Base-by-base conservation (phyloP, 352 stramenopile species). In the Phytophthora cryptogea region DNA sequence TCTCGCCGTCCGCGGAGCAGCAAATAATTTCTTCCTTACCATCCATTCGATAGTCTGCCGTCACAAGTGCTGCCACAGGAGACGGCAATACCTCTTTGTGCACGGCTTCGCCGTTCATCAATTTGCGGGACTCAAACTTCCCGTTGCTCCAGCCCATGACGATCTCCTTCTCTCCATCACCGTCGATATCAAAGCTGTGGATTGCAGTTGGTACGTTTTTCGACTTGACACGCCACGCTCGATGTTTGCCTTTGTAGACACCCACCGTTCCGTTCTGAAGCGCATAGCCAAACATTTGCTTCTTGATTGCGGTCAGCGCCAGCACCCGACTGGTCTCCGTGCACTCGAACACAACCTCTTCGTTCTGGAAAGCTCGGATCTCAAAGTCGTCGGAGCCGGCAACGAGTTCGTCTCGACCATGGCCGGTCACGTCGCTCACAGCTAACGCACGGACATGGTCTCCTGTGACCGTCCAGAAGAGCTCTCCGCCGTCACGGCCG, bases 251-350 rank as follows among this genome's bases (percentile, higher is more conserved):
- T 28, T 90, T 83, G 70, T 97, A 98, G 5, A 98, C 83, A n/a
- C 91, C 93, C n/a, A 97, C 81, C 0, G 93, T 97, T 47, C 92
- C 91, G 48, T 98, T 98, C 27, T 88, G 66, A 8, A 98, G 74
- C 35, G 87, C 88, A 63, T 97, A 98, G 17, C 75, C 88, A 31
- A 95, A 97, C 28, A 86, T 50, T 32, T 83, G 66, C 33, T 86
- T 88, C 28, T 82, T 73, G 41, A 97, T 83, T 11, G 87, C 36
- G 23, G 84, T 72, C 33, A 98, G 76, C 26, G 81, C 77, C 16
- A 83, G 49, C n/a, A 97, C 68, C 23, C 63, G 51, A 50, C 83
- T 92, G 8, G 89, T 94, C 65, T 98, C 92, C 3, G 83, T 94
- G 66, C 88, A 88, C 61, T 98, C 89, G 40, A 83, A 83, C 31